These are phyloP conservation scores for Lagenaria siceraria DNA, from an alignment of 306 rosid genomes.

Conservation along the genomic window DNA sequence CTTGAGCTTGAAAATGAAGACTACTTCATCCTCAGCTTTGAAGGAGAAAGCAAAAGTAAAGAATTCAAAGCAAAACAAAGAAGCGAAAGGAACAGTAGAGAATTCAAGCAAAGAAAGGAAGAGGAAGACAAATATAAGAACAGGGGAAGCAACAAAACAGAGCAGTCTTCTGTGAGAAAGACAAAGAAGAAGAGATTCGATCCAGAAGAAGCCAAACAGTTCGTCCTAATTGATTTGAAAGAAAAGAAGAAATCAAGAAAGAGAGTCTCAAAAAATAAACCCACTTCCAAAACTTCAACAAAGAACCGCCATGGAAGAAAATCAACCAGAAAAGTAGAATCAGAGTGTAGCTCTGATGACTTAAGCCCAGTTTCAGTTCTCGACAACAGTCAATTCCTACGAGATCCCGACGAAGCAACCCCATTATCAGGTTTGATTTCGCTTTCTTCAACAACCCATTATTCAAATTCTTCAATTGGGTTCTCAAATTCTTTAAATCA, in stretches of 20 bases:
- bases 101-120: conserved; percentile 26
- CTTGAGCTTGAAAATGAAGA: conserved; percentile 44
- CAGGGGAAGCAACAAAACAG: conserved; percentile 25
- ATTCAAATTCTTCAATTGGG: background rate
- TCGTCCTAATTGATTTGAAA: conserved; percentile 12
- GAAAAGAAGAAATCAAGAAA: conserved; percentile 19
- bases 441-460: background rate
- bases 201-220: conserved; percentile 3
- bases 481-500: background rate
- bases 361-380: conserved; percentile 83
- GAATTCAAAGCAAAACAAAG: conserved; percentile 19
- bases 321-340: conserved; percentile 24
- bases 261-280: conserved; percentile 19
- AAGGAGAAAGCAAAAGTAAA: conserved; percentile 13
- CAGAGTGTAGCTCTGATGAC: conserved; percentile 47
- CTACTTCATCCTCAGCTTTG: conserved; percentile 56
- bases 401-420: conserved; percentile 17
- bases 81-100: conserved; percentile 19
- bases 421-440: conserved; percentile 45
- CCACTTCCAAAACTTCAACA: conserved; percentile 21
- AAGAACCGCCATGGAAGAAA: conserved; percentile 17
- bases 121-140: conserved; percentile 9
- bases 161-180: conserved; percentile 9
- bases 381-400: conserved; percentile 28
- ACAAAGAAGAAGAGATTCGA: conserved; percentile 9